Percentiles rank a stretch among this genome's conserved stretches.
These are phyloP conservation scores for Aspergillus oerlinghausenensis DNA, from an alignment of 2,329 filamentous ascomycete genomes.

Conservation along the genomic window DNA sequence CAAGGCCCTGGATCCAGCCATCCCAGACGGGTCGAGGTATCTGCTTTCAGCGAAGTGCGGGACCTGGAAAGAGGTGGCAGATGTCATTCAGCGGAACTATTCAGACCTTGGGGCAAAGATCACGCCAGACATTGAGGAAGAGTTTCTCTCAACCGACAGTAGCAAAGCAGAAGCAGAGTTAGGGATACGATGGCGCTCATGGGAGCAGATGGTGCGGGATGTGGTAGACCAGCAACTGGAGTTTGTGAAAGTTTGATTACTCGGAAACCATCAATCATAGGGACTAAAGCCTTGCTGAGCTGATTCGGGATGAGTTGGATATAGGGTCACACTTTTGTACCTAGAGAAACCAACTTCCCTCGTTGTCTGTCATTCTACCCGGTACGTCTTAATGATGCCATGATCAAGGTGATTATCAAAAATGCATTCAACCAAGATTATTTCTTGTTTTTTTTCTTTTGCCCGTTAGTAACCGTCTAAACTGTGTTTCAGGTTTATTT, in stretches of 20 bases:
- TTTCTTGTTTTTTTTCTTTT: too few relatives aligned
- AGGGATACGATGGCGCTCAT: slow-evolving; percentile 19
- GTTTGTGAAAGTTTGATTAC: background rate
- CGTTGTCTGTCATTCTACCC: too few relatives aligned
- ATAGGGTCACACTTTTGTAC: too few relatives aligned
- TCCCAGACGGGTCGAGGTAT: slow-evolving; percentile 18
- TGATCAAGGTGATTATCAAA: too few relatives aligned
- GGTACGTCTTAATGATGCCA: too few relatives aligned
- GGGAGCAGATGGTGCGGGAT: slow-evolving; percentile 16
- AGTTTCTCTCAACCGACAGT: slow-evolving; percentile 6
- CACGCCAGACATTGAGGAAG: background rate
- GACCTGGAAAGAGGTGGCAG: slow-evolving; percentile 13
- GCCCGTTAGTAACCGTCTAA: too few relatives aligned
- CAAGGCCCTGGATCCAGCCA: slow-evolving; percentile 13
- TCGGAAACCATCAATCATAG: too few relatives aligned
- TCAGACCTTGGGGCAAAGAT: slow-evolving; percentile 11
- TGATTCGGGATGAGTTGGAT: too few relatives aligned
- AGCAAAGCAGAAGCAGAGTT: slow-evolving; percentile 18
- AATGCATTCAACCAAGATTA: too few relatives aligned
- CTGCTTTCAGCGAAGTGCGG: slow-evolving; percentile 8
- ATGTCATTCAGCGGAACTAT: slow-evolving; percentile 12
- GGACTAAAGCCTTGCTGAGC: too few relatives aligned
- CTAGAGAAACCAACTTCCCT: too few relatives aligned
- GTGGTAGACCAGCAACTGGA: slow-evolving; percentile 20
- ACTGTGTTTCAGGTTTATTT: too few relatives aligned